Base-by-base conservation (phyloP, 106 monocot genomes). In the Dactylorhiza incarnata region DNA sequence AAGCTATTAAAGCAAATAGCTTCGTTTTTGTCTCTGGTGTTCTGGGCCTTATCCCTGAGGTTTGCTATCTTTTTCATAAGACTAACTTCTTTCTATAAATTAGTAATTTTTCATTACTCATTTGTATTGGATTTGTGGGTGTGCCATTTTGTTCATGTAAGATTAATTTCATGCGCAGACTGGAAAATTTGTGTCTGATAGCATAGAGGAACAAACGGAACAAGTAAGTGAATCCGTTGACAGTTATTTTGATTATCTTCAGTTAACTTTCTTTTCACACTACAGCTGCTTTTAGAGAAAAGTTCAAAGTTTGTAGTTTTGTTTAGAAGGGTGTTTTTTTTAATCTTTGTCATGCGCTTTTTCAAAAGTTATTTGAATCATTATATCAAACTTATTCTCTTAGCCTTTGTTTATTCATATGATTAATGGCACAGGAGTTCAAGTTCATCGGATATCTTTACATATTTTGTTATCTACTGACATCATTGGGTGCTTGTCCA, bases 21-120 rank as follows among this genome's bases (percentile, higher is more conserved):
- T 82, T 96, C 76, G 81, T 96, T 62, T 96, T 93, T 82, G 89
- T 96, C 25, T 96, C 96, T 78, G 96, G 96, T 70, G 85, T 91
- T 71, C 74, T 96, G 29, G 96, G 96, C 49, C 90, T 96, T 81
- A 76, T 91, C 69, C 93, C 96, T 72, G 96, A 96, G 96, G 96
- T 95, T 77, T 73, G 76, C 1, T 73, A 51, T 55, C 73, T 59
- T 44, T 37, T 47, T 62, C 7, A 23, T 62, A 63, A 9, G 23
- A 29, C 65, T 65, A 2, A 69, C 29, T n/a, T 65, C 12, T 25
- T 37, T 22, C 0, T 55, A 51, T 62, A 4, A 19, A 6, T 24
- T 20, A 17, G 54, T 51, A 17, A 44, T 22, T 37, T 26, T 17
- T 17, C 44, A 5, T 17, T 54, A 53, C 2, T 0, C 72, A 48